Conservation (phyloP, 2,329 filamentous ascomycete genomes). For the Fusarium agapanthi region DNA sequence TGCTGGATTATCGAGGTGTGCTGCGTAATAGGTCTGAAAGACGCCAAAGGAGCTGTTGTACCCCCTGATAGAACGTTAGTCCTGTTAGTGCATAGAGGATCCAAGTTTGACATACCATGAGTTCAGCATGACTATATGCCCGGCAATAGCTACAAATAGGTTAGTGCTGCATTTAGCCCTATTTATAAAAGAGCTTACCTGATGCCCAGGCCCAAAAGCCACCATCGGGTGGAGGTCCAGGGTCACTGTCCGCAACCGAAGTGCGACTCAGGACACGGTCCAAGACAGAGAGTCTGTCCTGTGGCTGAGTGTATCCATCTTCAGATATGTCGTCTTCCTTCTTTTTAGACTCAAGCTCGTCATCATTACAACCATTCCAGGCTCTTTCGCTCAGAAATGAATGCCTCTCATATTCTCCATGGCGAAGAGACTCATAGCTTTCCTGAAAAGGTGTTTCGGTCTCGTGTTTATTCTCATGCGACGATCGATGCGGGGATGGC, state of each 20-base stretch:
- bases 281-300: background rate
- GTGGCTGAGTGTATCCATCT: background rate
- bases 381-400: background rate
- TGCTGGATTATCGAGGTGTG: background rate
- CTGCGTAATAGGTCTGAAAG: background rate
- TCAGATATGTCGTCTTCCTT: background rate
- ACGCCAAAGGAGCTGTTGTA: constrained; percentile 13
- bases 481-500: background rate
- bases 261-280: background rate
- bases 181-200: background rate
- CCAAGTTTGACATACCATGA: background rate
- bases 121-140: constrained; percentile 8
- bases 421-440: background rate
- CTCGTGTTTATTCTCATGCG: background rate
- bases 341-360: background rate
- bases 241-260: background rate
- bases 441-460: background rate
- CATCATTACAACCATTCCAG: background rate
- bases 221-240: background rate
- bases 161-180: background rate
- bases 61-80: background rate
- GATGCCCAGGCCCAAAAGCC: constrained; percentile 1
- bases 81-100: fast-evolving
- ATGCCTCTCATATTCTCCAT: background rate
- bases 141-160: background rate